These are phyloP conservation scores for Flammula alnicola DNA, from an alignment of 1,284 basidiomycete genomes.

Conservation along the genomic window DNA sequence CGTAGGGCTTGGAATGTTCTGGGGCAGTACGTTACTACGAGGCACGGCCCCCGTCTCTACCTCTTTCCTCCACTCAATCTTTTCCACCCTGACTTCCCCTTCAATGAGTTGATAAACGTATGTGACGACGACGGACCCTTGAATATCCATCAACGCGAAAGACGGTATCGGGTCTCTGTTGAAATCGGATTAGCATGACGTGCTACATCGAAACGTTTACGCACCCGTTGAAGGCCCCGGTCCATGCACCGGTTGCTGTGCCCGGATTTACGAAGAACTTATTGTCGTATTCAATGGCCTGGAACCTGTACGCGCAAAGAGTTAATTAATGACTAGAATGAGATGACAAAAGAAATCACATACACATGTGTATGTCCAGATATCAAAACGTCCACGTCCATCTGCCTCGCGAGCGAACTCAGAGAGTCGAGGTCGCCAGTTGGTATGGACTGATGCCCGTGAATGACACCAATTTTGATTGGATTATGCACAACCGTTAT, in stretches of 20 bases:
- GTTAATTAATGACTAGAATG: background rate
- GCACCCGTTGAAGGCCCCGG: constrained; percentile 70
- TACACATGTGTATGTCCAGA: constrained; percentile 95
- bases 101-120: constrained; percentile 96
- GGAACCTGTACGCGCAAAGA: constrained; percentile 71
- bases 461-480: constrained; percentile 92
- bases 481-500: constrained; percentile 84
- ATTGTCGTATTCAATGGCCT: constrained; percentile 90
- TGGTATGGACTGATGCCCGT: constrained; percentile 95
- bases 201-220: constrained; percentile 9
- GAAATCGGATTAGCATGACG: background rate
- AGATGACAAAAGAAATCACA: constrained; percentile 34
- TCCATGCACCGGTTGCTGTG: constrained; percentile 95
- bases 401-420: constrained; percentile 86
- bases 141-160: constrained; percentile 94
- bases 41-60: constrained; percentile 47
- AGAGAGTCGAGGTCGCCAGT: constrained; percentile 91
- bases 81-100: constrained; percentile 89
- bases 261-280: constrained; percentile 98
- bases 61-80: constrained; percentile 82
- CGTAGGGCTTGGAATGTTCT: constrained; percentile 31
- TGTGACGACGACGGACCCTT: constrained; percentile 92
- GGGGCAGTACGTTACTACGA: constrained; percentile 30
- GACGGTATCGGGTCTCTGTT: constrained; percentile 57
- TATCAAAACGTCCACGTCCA: constrained; percentile 96